Conservation (phyloP, 2,329 filamentous ascomycete species). For the Aspergillus fructus region DNA sequence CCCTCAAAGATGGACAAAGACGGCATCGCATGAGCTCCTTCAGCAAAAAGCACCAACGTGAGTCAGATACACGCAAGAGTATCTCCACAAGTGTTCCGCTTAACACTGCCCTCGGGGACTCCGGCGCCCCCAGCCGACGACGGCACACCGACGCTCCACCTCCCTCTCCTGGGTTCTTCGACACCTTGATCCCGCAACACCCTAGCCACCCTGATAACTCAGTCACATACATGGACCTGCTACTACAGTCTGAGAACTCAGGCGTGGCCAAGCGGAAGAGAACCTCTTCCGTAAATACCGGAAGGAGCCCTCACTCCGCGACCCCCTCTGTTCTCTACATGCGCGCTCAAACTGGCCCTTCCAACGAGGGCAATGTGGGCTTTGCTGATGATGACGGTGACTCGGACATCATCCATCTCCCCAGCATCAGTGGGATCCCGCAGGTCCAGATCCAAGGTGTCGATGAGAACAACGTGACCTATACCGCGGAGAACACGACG, state of each 20-base stretch:
- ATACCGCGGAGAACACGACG: conserved; percentile 28
- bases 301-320: conserved; percentile 12
- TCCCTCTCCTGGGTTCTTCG: conserved; percentile 32
- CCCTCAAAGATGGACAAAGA: conserved; percentile 33
- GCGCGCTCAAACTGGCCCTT: conserved; percentile 32
- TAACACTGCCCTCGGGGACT: neutral
- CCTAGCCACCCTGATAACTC: conserved; percentile 15
- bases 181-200: conserved; percentile 17
- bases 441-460: conserved; percentile 32
- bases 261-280: conserved; percentile 1
- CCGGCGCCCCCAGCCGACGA: conserved; percentile 25
- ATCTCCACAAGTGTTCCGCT: conserved; percentile 29
- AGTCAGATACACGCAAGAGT: conserved; percentile 29
- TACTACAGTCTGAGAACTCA: conserved; percentile 22
- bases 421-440: conserved; percentile 24
- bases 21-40: conserved; percentile 33
- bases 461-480: conserved; percentile 35
- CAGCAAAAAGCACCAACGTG: conserved; percentile 25
- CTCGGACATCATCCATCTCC: conserved; percentile 37
- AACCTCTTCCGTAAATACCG: conserved; percentile 10
- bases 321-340: conserved; percentile 32
- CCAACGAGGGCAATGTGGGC: conserved; percentile 20
- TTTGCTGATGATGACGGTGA: conserved; percentile 30
- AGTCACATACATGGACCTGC: conserved; percentile 32
- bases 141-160: conserved; percentile 43